Evolutionary conservation across 371 early-diverging fungal species (phyloP), one percentile per base, ranked within the genome.

Genomic region (Chytridiales sp.): DNA sequence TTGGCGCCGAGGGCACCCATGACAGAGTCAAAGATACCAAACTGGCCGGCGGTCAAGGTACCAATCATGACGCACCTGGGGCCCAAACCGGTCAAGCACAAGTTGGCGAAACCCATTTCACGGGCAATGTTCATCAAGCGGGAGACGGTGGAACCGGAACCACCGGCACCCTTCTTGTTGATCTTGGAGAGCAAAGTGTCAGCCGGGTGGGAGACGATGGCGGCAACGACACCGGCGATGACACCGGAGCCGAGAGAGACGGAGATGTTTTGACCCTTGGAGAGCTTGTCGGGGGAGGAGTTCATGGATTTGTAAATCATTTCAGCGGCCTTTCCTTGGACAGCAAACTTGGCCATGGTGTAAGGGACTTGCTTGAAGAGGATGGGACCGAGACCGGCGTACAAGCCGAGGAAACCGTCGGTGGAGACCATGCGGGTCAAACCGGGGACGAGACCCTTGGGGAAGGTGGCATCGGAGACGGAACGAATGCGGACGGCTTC

Each of bases 171-270:
- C 57, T 69, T 59, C 68, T 91, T 89, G 80, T 86, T 86, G 56
- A 97, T 82, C 80, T 94, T 89, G 62, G 95, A 95, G 50, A 94
- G 82, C 46, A 95, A 73, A 0, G 94, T 89, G 77, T 96, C 97
- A 59, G 97, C 97, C 15, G 97, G 97, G 74, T 96, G 96, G 17
- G 95, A 94, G 39, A 95, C 87, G 59, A 94, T 83, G 50, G 97
- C 95, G 72, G 91, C 91, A 62, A 89, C 83, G 61, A 92, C 70
- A 69, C 96, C 96, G 35, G 96, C 95, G 74, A 86, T 85, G 78
- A 91, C 86, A 67, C 96, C 96, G 58, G 90, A 87, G 17, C 84
- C 83, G 68, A 93, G 85, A 66, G 91, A 85, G 58, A 94, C 85
- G 48, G 84, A 85, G 47, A 93, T 80, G 77, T 93, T 91, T 70